Conservation (phyloP, 331 rosid species). For the Quercus lobata region DNA sequence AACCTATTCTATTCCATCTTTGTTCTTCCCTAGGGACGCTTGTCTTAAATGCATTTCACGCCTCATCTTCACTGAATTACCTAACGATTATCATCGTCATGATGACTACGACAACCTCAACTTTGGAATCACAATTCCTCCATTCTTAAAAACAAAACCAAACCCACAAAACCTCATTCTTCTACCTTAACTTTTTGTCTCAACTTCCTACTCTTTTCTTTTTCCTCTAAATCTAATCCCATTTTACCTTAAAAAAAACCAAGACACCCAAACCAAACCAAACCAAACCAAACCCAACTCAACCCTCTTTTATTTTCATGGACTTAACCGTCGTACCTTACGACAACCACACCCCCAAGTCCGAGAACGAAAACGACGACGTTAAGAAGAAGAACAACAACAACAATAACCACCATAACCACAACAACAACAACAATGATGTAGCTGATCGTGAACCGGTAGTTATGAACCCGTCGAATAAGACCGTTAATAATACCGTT, state of each 20-base stretch:
- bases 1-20: background rate
- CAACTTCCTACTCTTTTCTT: too few relatives aligned
- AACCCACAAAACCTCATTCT: background rate
- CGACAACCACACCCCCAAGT: conserved; percentile 9
- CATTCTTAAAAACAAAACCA: conserved; percentile 1
- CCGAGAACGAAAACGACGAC: conserved; percentile 12
- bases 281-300: too few relatives aligned
- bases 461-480: background rate
- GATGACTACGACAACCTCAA: background rate
- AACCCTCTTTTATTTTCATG: background rate
- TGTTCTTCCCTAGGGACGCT: background rate
- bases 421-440: background rate
- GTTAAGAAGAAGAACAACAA: background rate
- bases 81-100: background rate
- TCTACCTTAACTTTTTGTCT: background rate
- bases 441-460: background rate
- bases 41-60: background rate
- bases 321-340: conserved; percentile 28
- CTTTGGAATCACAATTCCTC: background rate
- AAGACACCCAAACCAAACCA: too few relatives aligned
- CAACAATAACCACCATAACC: background rate
- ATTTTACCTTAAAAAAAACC: background rate
- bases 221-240: background rate
- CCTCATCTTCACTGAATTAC: background rate
- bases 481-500: background rate